A percentile compares a stretch with the other conserved stretches of the same genome.
These are phyloP conservation scores for Phialophora macrospora DNA, from an alignment of 2,329 filamentous ascomycete genomes.

Conservation along the genomic window DNA sequence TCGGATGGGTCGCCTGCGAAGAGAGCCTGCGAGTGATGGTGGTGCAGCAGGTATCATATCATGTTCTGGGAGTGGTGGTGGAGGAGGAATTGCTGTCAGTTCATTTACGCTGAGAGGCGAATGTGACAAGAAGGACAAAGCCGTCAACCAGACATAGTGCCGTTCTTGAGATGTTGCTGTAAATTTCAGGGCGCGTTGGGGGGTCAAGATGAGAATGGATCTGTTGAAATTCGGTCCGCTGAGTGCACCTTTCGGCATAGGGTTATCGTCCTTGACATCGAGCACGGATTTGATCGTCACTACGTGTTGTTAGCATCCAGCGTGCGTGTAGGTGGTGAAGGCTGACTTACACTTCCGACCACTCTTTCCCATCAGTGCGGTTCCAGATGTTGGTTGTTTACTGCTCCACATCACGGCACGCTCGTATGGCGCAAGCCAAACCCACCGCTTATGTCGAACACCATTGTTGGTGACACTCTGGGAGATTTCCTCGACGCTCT, in stretches of 20 bases:
- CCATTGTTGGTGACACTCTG: conserved; percentile 69
- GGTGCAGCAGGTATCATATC: conserved; percentile 22
- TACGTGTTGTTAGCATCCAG: conserved; percentile 51
- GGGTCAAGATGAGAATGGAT: conserved; percentile 92
- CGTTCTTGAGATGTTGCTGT: conserved; percentile 81
- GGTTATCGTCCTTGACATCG: conserved; percentile 93
- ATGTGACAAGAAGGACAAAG: conserved; percentile 91
- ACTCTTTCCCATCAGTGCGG: conserved; percentile 88
- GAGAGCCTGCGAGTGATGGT: conserved; percentile 52
- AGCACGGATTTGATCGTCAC: conserved; percentile 95
- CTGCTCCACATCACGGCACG: conserved; percentile 96
- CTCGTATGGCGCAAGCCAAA: conserved; percentile 97
- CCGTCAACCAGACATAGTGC: conserved; percentile 93
- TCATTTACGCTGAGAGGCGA: conserved; percentile 82
- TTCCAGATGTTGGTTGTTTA: conserved; percentile 89
- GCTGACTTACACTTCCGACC: conserved; percentile 83
- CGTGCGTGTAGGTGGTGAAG: conserved; percentile 23
- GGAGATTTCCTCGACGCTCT: conserved; percentile 69
- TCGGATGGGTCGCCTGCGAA: conserved; percentile 68
- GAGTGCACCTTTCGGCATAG: conserved; percentile 70
- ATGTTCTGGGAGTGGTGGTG: conserved; percentile 55
- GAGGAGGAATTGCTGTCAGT: conserved; percentile 63
- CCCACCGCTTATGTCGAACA: conserved; percentile 90
- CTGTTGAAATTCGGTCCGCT: conserved; percentile 72
- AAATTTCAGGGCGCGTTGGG: conserved; percentile 92